phyloP scores from a whole-genome alignment of 768 basidiomycete species.

The Phylloporus scabripes region DNA sequence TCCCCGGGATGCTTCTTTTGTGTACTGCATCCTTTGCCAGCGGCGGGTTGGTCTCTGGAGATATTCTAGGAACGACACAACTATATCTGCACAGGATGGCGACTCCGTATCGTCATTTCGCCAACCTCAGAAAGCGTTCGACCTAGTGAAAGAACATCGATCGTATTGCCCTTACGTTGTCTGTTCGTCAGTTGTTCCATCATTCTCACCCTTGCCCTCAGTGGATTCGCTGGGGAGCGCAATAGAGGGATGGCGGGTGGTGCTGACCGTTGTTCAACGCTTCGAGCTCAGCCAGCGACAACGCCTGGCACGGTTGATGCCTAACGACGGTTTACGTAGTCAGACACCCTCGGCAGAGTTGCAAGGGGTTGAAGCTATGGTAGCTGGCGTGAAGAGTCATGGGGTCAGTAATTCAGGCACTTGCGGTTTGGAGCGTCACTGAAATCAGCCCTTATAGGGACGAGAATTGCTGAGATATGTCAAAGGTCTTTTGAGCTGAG shows the following conservation, averaged over 20 bases:
- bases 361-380: constrained; percentile 64
- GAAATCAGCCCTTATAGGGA: constrained; percentile 39
- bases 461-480: constrained; percentile 71
- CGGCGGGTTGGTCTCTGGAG: constrained; percentile 79
- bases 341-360: constrained; percentile 35
- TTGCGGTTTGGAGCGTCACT: constrained; percentile 9
- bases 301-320: constrained; percentile 33
- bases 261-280: constrained; percentile 61
- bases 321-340: constrained; percentile 12
- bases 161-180: constrained; percentile 84
- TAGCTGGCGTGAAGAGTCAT: constrained; percentile 65
- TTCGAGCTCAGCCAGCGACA: constrained; percentile 58
- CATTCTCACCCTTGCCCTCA: constrained; percentile 35
- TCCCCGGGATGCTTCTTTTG: constrained; percentile 43
- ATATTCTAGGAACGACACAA: constrained; percentile 38
- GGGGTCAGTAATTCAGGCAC: constrained; percentile 49
- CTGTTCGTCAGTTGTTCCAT: constrained; percentile 59
- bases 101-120: constrained; percentile 17
- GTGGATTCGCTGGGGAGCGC: constrained; percentile 22
- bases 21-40: constrained; percentile 68
- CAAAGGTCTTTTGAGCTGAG: constrained; percentile 55
- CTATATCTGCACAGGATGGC: constrained; percentile 7
- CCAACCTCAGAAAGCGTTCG: constrained; percentile 47
- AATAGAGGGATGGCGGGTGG: constrained; percentile 77
- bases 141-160: constrained; percentile 75